Evolutionary conservation across 192 early-diverging fungal genomes (phyloP), one percentile per base, ranked within the genome.

Genomic region (Borealophlyctis nickersoniae): DNA sequence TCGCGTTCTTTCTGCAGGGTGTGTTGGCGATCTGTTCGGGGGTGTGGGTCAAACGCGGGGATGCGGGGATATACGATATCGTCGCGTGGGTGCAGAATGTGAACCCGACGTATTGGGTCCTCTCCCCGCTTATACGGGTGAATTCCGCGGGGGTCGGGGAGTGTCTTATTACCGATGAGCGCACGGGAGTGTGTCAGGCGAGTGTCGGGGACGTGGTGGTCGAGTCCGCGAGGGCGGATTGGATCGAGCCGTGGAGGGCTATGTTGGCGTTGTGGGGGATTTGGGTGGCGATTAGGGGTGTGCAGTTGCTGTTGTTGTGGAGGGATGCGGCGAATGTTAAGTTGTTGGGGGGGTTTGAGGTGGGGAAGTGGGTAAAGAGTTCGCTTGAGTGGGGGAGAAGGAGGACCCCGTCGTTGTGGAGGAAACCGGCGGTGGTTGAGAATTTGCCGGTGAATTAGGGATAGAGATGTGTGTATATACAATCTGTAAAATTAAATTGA

Each of bases 101-200:
- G 0, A 74, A 69, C 57, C 73, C 73, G 2, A 69, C 67, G 9
- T 74, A 69, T 49, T 74, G 73, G 73, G 67, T 55, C 3, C 57
- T 74, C 22, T 60, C 67, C 4, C 52, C 66, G 4, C 59, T 74
- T n/a, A 59, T 74, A 2, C 54, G 65, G 1, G 59, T 66, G 19
- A 69, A 62, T 58, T 31, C 63, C 2, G 57, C 48, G 1, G 29
- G 32, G 2, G 52, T 53, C 11, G 73, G 73, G 3, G 60, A 66
- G 16, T 74, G 73, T 49, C 3, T 70, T 19, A 22, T 65, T 19
- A 7, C 28, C 22, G 52, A 33, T 2, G 35, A 60, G 1, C 53
- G 51, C 11, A 62, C 31, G 28, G 62, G 63, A 4, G n/a, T 32
- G 14, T 74, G 73, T 48, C 33, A 61, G 52, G 63, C 65, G 30